A percentile compares a stretch with the other conserved stretches of the same genome.
Evolutionary conservation across 768 basidiomycete genomes (phyloP).

Genomic region (Lactifluus echinatus): DNA sequence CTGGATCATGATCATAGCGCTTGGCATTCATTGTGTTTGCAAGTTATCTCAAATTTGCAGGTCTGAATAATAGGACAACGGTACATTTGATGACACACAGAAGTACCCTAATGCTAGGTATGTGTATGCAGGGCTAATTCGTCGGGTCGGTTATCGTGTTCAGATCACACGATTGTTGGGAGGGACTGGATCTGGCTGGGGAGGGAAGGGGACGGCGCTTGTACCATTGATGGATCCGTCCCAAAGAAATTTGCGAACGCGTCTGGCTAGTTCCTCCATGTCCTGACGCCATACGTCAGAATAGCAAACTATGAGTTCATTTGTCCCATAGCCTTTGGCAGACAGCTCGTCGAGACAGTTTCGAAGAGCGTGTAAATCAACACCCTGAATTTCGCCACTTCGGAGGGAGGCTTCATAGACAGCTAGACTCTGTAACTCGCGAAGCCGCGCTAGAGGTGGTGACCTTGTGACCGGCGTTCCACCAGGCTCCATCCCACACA

Average conservation of each 20-base stretch:
- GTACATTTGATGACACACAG: too few relatives aligned
- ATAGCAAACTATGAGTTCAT: slow-evolving; percentile 19
- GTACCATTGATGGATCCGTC: slow-evolving; percentile 17
- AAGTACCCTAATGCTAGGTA: background rate
- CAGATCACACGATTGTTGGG: background rate
- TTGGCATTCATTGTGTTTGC: too few relatives aligned
- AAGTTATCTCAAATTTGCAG: too few relatives aligned
- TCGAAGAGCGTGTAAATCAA: slow-evolving; percentile 10
- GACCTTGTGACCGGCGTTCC: background rate
- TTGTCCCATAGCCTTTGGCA: background rate
- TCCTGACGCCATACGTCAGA: slow-evolving; percentile 16
- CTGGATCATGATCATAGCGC: too few relatives aligned
- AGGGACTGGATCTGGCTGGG: background rate
- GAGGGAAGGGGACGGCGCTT: slow-evolving; percentile 8
- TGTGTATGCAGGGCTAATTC: background rate
- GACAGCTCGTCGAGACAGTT: slow-evolving; percentile 3
- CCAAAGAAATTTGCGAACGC: slow-evolving; percentile 15
- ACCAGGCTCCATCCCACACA: slow-evolving; percentile 7
- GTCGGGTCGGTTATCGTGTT: background rate
- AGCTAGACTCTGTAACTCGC: slow-evolving; percentile 8
- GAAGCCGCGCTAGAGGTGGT: slow-evolving; percentile 8
- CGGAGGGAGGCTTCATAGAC: slow-evolving; percentile 18
- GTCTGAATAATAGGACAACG: too few relatives aligned
- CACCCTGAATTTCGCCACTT: background rate
- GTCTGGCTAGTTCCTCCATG: slow-evolving; percentile 17